phyloP scores from a whole-genome alignment of 2,329 filamentous ascomycete species.

The Aphanocladium album region DNA sequence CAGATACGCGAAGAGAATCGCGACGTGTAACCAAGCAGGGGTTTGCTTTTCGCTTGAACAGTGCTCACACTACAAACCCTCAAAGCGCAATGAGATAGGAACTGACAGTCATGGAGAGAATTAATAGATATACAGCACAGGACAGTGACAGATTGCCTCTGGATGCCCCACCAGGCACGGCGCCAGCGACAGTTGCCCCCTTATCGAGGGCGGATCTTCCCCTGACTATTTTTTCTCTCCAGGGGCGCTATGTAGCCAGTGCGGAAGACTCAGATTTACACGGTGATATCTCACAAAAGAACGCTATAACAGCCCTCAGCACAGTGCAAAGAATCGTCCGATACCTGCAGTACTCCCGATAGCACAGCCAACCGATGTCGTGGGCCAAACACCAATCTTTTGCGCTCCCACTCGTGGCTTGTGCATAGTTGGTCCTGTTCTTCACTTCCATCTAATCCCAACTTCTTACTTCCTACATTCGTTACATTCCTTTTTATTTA shows the following conservation, averaged over 20 bases:
- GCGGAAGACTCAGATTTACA: not conserved
- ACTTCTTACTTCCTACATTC: not conserved
- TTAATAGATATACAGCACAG: too few species aligned
- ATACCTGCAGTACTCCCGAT: not conserved
- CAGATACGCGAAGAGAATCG: too few species aligned
- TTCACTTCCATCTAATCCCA: not conserved
- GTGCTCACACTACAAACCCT: too few species aligned
- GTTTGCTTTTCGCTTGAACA: too few species aligned
- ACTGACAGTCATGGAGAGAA: too few species aligned
- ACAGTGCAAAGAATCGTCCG: not conserved
- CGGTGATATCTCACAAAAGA: not conserved
- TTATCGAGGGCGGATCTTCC: conserved; percentile 8
- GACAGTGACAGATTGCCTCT: not conserved
- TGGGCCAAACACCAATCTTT: not conserved
- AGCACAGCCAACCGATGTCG: not conserved
- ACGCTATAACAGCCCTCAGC: not conserved
- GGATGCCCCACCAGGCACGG: not conserved
- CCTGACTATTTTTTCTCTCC: not conserved
- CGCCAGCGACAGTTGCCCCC: not conserved
- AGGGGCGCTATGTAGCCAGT: not conserved
- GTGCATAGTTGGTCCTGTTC: not conserved
- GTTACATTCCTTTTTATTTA: not conserved
- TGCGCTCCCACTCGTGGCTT: not conserved
- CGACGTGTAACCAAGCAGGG: too few species aligned
- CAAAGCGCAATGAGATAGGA: too few species aligned